Evolutionary conservation across 805 yeast species (phyloP), one percentile per base, ranked within the genome.

Genomic region (Nadsonia fulvescens): DNA sequence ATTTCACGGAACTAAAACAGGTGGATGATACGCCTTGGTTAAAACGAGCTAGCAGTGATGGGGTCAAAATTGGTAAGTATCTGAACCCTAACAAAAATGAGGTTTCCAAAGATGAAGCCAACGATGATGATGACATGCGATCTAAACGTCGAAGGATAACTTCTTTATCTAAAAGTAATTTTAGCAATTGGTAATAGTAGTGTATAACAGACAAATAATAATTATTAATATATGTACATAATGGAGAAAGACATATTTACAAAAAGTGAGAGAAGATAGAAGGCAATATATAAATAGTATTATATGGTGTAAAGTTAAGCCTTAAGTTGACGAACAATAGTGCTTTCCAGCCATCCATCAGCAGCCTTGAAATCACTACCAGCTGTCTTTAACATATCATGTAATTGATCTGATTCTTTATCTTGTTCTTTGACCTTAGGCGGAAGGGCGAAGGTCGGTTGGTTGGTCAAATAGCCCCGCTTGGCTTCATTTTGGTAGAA

Each of bases 401-500:
- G 8, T 20, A 12, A 8, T 10, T 10, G 11, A 20, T n/a, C 8
- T 8, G 11, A 8, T 8, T 8, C 8, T n/a, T 20, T 20, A 8
- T 20, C n/a, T n/a, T n/a, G n/a, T n/a, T n/a, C n/a, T n/a, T n/a
- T n/a, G n/a, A n/a, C n/a, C n/a, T 20, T 8, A 20, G 8, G 11
- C 11, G n/a, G 8, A 20, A 15, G 23, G n/a, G 21, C 20, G n/a
- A 5, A 8, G 31, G 27, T 27, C 31, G 27, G 25, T 21, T 16
- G 21, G 14, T 23, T 25, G 10, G 38, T 41, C 35, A 38, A 52
- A 45, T 79, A 86, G 5, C 98, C 98, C 37, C 81, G 64, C 43
- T 68, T 69, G 18, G 58, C 69, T 2, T 63, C 61, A 45, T 69
- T 63, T 25, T 81, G 66, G 54, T 89, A 86, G 50, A 61, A 79